A percentile compares a stretch with the other conserved stretches of the same genome.
Conservation (phyloP, 257 asterid species). For the Solanum gracilifrons region DNA sequence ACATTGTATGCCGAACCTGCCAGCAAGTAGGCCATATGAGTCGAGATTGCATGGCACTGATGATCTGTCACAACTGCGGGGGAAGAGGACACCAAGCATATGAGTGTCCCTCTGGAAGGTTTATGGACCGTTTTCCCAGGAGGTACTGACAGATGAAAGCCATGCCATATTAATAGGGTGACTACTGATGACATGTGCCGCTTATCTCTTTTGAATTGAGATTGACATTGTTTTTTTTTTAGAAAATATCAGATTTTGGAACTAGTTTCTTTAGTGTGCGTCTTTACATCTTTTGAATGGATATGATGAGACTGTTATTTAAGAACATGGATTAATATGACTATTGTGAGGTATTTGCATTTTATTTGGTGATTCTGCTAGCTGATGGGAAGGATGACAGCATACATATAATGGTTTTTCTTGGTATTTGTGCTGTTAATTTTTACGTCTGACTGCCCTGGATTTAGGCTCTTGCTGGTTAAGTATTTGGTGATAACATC, state of each 20-base stretch:
- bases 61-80: conserved; percentile 83
- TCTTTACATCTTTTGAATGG: neutral
- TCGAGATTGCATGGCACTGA: conserved; percentile 53
- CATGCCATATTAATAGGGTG: neutral
- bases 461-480: neutral
- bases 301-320: neutral
- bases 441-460: neutral
- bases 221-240: neutral
- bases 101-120: conserved; percentile 82
- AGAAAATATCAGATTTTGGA: neutral
- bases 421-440: neutral
- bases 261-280: neutral
- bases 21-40: conserved; percentile 83
- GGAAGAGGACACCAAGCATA: conserved; percentile 80
- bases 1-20: conserved; percentile 65
- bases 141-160: conserved; percentile 34
- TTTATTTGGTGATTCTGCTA: neutral
- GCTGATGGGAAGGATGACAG: neutral
- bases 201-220: neutral
- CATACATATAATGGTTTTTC: neutral
- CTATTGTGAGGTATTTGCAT: neutral
- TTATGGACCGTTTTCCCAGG: conserved; percentile 37
- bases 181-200: neutral
- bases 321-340: neutral
- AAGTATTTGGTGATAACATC: neutral